Percentiles rank a stretch among this genome's conserved stretches.
phyloP scores from a whole-genome alignment of 1,284 basidiomycete genomes.

The Apiotrichum montevideense region DNA sequence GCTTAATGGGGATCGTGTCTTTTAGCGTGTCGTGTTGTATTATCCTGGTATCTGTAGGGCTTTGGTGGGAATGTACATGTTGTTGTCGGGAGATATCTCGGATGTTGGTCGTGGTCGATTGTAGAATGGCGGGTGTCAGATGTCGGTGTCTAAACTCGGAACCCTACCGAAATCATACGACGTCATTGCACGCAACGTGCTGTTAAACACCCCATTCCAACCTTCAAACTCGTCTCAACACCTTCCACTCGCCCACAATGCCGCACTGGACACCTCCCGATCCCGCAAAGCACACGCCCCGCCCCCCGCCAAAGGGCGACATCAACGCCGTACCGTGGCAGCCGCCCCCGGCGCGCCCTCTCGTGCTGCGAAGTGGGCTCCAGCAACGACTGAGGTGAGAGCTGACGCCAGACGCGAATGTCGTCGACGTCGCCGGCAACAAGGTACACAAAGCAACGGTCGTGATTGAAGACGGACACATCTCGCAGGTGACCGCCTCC shows the following conservation, averaged over 20 bases:
- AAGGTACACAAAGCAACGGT: conserved; percentile 7
- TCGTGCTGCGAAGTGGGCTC: conserved; percentile 5
- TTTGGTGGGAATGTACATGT: too few relatives aligned
- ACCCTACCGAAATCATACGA: too few relatives aligned
- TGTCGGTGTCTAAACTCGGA: too few relatives aligned
- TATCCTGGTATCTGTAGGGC: too few relatives aligned
- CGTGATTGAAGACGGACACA: conserved; percentile 15
- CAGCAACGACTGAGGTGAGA: background rate
- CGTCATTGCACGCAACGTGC: too few relatives aligned
- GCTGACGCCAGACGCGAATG: conserved; percentile 15
- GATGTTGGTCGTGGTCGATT: too few relatives aligned
- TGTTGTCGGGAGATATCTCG: too few relatives aligned
- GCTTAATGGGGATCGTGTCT: conserved; percentile 12
- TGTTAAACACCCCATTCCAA: too few relatives aligned
- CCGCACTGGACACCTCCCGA: background rate
- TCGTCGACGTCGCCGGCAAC: conserved; percentile 19
- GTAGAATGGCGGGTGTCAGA: too few relatives aligned
- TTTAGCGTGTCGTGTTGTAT: background rate
- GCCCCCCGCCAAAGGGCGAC: conserved; percentile 9
- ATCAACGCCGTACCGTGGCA: conserved; percentile 10
- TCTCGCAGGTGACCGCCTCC: background rate
- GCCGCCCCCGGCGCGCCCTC: background rate
- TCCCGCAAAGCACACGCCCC: background rate
- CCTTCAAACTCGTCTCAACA: background rate
- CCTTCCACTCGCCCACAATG: background rate